Evolutionary conservation across 139 green algal species (phyloP).

Genomic region (Micractinium sp.): DNA sequence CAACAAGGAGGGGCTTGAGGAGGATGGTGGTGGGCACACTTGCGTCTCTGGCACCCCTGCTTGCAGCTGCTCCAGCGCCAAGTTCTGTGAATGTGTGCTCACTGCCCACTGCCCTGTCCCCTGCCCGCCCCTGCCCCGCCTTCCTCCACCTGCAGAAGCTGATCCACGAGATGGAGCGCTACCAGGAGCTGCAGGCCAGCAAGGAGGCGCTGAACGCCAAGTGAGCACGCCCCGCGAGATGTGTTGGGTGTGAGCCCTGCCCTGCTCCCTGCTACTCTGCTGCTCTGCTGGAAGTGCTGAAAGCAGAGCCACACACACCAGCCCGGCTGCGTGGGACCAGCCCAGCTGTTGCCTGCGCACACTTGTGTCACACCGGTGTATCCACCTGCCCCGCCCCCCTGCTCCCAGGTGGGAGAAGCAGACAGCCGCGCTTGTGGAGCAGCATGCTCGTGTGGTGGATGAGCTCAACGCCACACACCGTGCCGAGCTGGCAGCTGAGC

Average conservation of each 20-base stretch:
- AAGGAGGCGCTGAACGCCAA: slow-evolving; percentile 28
- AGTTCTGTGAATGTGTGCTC: background rate
- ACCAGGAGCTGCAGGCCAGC: slow-evolving; percentile 54
- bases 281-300: background rate
- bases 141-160: slow-evolving; percentile 80
- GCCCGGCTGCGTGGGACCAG: background rate
- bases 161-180: slow-evolving; percentile 89
- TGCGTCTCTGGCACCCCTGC: too few relatives aligned
- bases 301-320: background rate
- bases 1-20: too few relatives aligned
- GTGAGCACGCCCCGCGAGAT: background rate
- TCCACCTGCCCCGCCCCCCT: background rate
- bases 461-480: slow-evolving; percentile 12
- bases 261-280: background rate
- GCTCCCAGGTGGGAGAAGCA: slow-evolving; percentile 21
- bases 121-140: background rate
- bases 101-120: background rate
- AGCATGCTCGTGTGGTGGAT: slow-evolving; percentile 7
- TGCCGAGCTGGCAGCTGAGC: slow-evolving; percentile 78
- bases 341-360: background rate
- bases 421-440: background rate
- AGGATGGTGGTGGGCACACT: too few relatives aligned
- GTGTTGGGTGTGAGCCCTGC: background rate
- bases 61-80: too few relatives aligned
- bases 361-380: background rate